A percentile compares a stretch with the other conserved stretches of the same genome.
Conservation (phyloP, 441 rosid genomes). For the Populus tomentosa region DNA sequence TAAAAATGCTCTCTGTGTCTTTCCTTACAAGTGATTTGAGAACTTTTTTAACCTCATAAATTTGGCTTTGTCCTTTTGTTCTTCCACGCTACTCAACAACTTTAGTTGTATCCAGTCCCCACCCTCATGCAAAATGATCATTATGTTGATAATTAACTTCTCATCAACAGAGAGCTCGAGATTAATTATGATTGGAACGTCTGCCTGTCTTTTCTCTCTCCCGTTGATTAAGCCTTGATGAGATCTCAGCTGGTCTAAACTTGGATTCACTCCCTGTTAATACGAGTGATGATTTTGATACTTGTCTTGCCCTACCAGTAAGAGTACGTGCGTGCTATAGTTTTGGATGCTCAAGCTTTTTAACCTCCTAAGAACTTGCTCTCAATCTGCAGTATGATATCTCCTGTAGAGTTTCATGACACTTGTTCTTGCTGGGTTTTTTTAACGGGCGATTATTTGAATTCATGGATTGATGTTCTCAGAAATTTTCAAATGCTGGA, state of each 20-base stretch:
- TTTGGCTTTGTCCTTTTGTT: conserved; percentile 11
- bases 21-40: conserved; percentile 39
- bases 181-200: not conserved
- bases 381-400: too few relatives aligned
- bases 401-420: too few relatives aligned
- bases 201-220: too few relatives aligned
- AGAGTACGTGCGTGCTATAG: too few relatives aligned
- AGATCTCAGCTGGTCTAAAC: too few relatives aligned
- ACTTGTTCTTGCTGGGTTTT: too few relatives aligned
- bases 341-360: too few relatives aligned
- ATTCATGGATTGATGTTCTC: not conserved
- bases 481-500: not conserved
- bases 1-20: conserved; percentile 11
- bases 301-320: too few relatives aligned
- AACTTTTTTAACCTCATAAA: conserved; percentile 5
- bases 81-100: conserved; percentile 33
- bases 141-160: not conserved
- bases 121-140: not conserved
- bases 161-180: not conserved
- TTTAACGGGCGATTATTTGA: too few relatives aligned
- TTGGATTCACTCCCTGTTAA: too few relatives aligned
- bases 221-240: too few relatives aligned
- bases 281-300: too few relatives aligned
- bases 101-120: not conserved
- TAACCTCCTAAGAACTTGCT: not conserved